Evolutionary conservation across 2,329 filamentous ascomycete species (phyloP).

Genomic region (Aotearoamyces nothofagi): DNA sequence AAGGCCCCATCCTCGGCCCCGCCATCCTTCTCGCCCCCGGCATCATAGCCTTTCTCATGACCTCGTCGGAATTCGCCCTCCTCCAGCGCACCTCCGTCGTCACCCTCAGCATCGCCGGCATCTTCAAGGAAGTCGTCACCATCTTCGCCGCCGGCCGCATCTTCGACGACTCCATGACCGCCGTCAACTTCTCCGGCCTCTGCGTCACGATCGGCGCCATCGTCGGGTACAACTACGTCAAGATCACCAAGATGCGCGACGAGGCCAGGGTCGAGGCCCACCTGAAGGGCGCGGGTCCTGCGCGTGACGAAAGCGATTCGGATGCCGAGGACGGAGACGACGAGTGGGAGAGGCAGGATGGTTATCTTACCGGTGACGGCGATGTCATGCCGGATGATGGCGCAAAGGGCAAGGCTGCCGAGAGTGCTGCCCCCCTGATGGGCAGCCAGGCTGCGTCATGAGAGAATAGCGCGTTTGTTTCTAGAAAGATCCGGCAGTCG

Average conservation of each 20-base stretch:
- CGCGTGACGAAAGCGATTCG: too few relatives aligned
- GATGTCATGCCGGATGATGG: too few relatives aligned
- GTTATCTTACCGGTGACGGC: too few relatives aligned
- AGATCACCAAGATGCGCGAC: constrained; percentile 74
- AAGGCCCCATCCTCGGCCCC: constrained; percentile 51
- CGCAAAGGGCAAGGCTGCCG: too few relatives aligned
- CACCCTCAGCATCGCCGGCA: constrained; percentile 88
- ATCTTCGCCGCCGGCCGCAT: constrained; percentile 78
- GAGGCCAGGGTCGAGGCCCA: too few relatives aligned
- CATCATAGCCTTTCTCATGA: constrained; percentile 89
- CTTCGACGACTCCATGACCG: constrained; percentile 76
- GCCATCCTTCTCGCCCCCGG: constrained; percentile 80
- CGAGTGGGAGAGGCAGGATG: too few relatives aligned
- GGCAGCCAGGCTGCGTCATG: too few relatives aligned
- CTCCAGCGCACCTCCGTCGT: constrained; percentile 92
- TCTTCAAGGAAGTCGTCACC: constrained; percentile 97
- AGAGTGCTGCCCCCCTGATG: too few relatives aligned
- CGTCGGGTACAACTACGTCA: constrained; percentile 83
- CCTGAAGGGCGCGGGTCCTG: too few relatives aligned
- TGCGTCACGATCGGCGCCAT: constrained; percentile 84
- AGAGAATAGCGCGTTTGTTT: too few relatives aligned
- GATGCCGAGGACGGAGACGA: too few relatives aligned
- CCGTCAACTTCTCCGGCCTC: constrained; percentile 76
- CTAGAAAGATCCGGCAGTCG: background rate
- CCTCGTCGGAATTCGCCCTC: constrained; percentile 85